A percentile compares a stretch with the other conserved stretches of the same genome.
phyloP scores from a whole-genome alignment of 176 grass and related monocot genomes.

The Tillandsia leiboldiana region DNA sequence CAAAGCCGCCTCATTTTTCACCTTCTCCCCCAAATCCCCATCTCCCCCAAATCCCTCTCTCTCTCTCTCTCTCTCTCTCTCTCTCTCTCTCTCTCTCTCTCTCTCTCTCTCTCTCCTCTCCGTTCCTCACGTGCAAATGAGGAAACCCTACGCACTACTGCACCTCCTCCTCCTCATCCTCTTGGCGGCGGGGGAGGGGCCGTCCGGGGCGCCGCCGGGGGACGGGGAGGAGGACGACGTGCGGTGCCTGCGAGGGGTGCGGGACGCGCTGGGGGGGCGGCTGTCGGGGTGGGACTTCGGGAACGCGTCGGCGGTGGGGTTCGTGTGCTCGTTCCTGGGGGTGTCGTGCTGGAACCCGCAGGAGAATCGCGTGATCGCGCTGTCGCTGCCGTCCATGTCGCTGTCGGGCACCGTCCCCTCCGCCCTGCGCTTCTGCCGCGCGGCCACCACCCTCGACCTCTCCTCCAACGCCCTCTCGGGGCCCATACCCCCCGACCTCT shows the following conservation, averaged over 20 bases:
- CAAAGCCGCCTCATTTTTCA: too few relatives aligned
- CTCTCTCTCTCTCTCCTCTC: too few relatives aligned
- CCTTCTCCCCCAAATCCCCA: too few relatives aligned
- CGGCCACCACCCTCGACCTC: constrained; percentile 58
- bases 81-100: too few relatives aligned
- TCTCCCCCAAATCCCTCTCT: too few relatives aligned
- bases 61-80: too few relatives aligned
- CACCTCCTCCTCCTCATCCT: too few relatives aligned
- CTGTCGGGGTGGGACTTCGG: constrained; percentile 39
- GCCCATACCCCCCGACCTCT: constrained; percentile 37
- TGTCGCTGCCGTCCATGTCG: constrained; percentile 45
- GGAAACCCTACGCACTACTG: too few relatives aligned
- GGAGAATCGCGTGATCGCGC: constrained; percentile 54
- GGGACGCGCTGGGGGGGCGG: neutral
- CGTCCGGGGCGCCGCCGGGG: too few relatives aligned
- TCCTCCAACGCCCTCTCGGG: constrained; percentile 42
- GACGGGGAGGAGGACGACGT: constrained; percentile 43
- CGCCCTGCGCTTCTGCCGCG: constrained; percentile 52
- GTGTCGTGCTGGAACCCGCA: constrained; percentile 66
- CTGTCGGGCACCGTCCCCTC: constrained; percentile 49
- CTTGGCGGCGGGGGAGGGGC: too few relatives aligned
- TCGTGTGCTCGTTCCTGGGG: constrained; percentile 48
- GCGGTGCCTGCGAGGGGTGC: constrained; percentile 50
- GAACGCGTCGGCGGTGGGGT: constrained; percentile 31
- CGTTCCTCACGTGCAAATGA: too few relatives aligned